These are phyloP conservation scores for Vigna hirtella DNA, from an alignment of 306 rosid species.

Conservation along the genomic window DNA sequence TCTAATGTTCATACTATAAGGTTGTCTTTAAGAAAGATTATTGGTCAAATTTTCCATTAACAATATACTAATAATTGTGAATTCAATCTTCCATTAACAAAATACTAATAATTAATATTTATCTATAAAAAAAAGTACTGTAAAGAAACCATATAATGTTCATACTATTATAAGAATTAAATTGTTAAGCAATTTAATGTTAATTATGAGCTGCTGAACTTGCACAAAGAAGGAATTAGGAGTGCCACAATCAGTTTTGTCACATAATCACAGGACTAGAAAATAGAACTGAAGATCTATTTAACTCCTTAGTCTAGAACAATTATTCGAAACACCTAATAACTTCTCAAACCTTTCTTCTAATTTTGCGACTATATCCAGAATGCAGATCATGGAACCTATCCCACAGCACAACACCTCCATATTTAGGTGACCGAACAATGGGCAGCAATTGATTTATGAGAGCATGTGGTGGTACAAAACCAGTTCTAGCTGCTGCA, in stretches of 20 bases:
- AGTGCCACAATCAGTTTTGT: neutral
- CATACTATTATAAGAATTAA: no score
- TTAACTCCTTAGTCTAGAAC: neutral
- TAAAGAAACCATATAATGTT: no score
- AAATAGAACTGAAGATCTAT: neutral
- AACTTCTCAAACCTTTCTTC: conserved; percentile 29
- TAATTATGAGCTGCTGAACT: no score
- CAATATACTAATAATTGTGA: no score
- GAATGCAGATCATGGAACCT: conserved; percentile 48
- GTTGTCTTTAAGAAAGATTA: no score
- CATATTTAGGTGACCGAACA: conserved; percentile 54
- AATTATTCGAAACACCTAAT: neutral
- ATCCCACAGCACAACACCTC: conserved; percentile 67
- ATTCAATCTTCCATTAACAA: no score
- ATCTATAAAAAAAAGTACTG: no score
- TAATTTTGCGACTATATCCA: conserved; percentile 48
- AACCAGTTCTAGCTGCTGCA: conserved; percentile 52
- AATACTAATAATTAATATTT: no score
- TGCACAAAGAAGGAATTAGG: no score
- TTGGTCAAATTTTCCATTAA: no score
- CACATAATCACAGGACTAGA: neutral
- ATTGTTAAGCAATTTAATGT: no score
- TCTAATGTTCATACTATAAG: no score
- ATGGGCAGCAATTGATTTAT: conserved; percentile 53
- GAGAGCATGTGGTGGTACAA: conserved; percentile 48